Evolutionary conservation across 1,139 yeast genomes (phyloP), one percentile per base, ranked within the genome.

Genomic region (Magnusiomyces tetraspermus): DNA sequence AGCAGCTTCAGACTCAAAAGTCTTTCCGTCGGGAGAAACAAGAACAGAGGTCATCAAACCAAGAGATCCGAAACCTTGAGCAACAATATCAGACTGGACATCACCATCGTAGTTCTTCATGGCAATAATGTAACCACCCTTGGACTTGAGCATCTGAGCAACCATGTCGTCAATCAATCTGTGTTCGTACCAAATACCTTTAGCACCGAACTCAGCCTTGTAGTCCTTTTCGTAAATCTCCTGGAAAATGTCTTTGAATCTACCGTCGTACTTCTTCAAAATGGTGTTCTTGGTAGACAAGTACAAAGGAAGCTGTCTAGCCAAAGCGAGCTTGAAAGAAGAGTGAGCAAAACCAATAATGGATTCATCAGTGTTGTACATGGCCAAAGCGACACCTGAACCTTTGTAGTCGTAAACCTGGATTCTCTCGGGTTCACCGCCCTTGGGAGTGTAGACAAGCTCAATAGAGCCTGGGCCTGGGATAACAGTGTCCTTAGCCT

Each of bases 101-200:
- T 90, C 97, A 70, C 97, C 97, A 68, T 90, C 97, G 72, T 90
- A 90, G 76, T 90, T 90, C 76, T 90, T 90, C 81, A 90, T 79
- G 53, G 97, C 97, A 74, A 90, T 83, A 62, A 90, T 84, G 71
- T 78, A 90, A 17, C 97, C 97, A 63, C 97, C 97, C 69, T 81
- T 80, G 51, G 96, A 87, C 75, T 90, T 90, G 70, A 90, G 75
- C 96, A 90, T 90, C 75, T 90, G 97, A 23, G 97, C 97, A 57
- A 90, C 97, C 97, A 90, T 90, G 69, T 90, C 97, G 71, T 90
- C 97, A 62, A 90, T 90, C 67, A 90, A 77, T 66, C 97, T 81
- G 76, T 90, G 97, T 74, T 90, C 97, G 71, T 86, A 90, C 90
- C 95, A 89, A 69, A 90, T 84, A 26, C 88, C 92, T 49, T 75